Base-by-base conservation (phyloP, 768 basidiomycete genomes). In the Cytidiella melzeri region DNA sequence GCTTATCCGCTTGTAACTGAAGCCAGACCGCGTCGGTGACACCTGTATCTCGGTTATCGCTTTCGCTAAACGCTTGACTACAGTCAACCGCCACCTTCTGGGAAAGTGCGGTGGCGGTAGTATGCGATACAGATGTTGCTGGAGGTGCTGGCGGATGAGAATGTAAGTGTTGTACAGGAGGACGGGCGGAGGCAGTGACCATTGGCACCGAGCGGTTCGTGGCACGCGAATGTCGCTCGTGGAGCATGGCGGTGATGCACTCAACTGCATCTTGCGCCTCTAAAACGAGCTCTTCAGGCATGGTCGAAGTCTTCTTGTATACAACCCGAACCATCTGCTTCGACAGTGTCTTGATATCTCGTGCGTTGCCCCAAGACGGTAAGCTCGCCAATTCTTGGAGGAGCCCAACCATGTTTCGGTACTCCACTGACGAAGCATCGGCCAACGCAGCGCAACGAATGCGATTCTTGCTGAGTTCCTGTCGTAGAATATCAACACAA, bases 321-420 rank as follows among this genome's bases (percentile, higher is more conserved):
- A 74, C 80, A 1, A 57, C 25, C 15, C 67, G 63, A 10, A 71
- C 61, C 67, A 86, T 72, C 39, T 69, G 61, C 57, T 74, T 77
- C 0, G 77, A 63, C 4, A 83, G 64, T 0, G 75, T 76, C 45
- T 75, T 67, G 60, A 84, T 70, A 53, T 86, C 84, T 5, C 83
- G 73, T 2, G 83, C 84, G 43, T 86, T 86, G 12, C 83, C 84
- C 84, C 84, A 86, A 1, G 75, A 74, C 3, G 70, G 66, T 1
- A 83, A 63, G 9, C 51, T 36, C 6, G 76, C 67, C 53, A 84
- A 66, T 12, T 71, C 51, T 5, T 61, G 48, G 47, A 84, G 55
- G 9, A 73, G 21, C 1, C 51, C 54, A n/a, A 64, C 58, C 67
- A 82, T 71, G 38, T 66, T 57, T 10, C 38, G 9, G 54, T 72